A percentile compares a stretch with the other conserved stretches of the same genome.
Evolutionary conservation across 2,329 filamentous ascomycete genomes (phyloP).

Genomic region (Chaetomiaceae sp.): DNA sequence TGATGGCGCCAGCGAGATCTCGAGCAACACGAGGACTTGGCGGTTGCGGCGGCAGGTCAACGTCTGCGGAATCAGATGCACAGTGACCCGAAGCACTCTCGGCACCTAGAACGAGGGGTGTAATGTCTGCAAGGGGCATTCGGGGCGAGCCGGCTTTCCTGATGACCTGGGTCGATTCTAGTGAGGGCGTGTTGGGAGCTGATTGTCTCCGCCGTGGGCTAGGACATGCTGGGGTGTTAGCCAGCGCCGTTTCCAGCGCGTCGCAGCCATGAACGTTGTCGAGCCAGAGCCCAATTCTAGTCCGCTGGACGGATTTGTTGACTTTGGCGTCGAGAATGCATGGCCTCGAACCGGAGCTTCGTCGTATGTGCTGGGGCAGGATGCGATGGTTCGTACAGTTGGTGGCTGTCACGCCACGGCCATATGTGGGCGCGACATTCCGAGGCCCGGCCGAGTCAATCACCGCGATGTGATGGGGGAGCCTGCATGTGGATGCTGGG

Average conservation of each 20-base stretch:
- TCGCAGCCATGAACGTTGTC: no score
- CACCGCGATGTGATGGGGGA: neutral
- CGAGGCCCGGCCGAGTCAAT: neutral
- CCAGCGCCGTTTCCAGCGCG: no score
- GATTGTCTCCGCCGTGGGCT: neutral
- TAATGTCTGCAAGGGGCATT: slow-evolving; percentile 19
- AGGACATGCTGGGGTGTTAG: neutral
- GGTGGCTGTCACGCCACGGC: neutral
- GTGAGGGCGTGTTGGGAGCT: neutral
- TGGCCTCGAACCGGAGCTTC: neutral
- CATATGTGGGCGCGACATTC: neutral
- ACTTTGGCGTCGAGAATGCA: neutral
- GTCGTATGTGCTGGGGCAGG: neutral
- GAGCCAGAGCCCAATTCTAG: slow-evolving; percentile 5
- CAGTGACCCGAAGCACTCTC: neutral
- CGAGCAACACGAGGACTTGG: neutral
- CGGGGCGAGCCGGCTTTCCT: slow-evolving; percentile 1
- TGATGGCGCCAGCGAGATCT: slow-evolving; percentile 6
- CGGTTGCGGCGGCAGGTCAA: neutral
- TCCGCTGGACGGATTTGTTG: slow-evolving; percentile 3
- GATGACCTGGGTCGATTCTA: neutral
- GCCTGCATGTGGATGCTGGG: neutral
- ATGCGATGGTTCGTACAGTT: neutral
- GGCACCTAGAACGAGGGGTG: slow-evolving; percentile 1
- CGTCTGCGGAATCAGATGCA: neutral